These are phyloP conservation scores for Mycena crocata DNA, from an alignment of 768 basidiomycete species.

Conservation along the genomic window DNA sequence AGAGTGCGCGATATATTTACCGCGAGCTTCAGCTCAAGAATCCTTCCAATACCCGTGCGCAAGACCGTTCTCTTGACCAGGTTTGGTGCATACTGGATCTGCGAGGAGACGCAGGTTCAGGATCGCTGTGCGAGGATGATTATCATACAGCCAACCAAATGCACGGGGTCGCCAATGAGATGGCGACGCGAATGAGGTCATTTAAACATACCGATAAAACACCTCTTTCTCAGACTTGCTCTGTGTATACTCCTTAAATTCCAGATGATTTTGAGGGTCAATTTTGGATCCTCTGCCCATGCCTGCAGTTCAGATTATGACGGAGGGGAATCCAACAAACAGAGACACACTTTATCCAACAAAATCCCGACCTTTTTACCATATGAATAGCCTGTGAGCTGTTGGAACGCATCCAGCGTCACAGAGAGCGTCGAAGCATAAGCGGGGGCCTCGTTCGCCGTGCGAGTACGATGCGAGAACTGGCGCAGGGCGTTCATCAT, in stretches of 20 bases:
- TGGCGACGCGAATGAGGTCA: background rate
- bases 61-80: conserved; percentile 40
- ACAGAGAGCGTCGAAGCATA: conserved; percentile 62
- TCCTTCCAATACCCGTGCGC: conserved; percentile 84
- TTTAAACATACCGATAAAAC: conserved; percentile 65
- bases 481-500: conserved; percentile 67
- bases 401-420: conserved; percentile 69
- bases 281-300: conserved; percentile 67
- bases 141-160: conserved; percentile 75
- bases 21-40: conserved; percentile 55
- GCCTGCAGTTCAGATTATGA: conserved; percentile 38
- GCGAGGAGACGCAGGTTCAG: conserved; percentile 67
- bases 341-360: conserved; percentile 45
- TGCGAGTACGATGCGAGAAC: conserved; percentile 57
- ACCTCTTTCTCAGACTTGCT: conserved; percentile 70
- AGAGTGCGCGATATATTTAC: conserved; percentile 71
- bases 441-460: conserved; percentile 63
- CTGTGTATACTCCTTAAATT: conserved; percentile 74
- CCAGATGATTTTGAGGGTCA: conserved; percentile 79
- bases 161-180: conserved; percentile 45
- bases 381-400: conserved; percentile 43
- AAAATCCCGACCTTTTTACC: conserved; percentile 42
- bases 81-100: conserved; percentile 57
- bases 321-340: background rate
- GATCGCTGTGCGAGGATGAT: conserved; percentile 79